Base-by-base conservation (phyloP, 2,329 filamentous ascomycete species). In the Hypoxylon sp. region DNA sequence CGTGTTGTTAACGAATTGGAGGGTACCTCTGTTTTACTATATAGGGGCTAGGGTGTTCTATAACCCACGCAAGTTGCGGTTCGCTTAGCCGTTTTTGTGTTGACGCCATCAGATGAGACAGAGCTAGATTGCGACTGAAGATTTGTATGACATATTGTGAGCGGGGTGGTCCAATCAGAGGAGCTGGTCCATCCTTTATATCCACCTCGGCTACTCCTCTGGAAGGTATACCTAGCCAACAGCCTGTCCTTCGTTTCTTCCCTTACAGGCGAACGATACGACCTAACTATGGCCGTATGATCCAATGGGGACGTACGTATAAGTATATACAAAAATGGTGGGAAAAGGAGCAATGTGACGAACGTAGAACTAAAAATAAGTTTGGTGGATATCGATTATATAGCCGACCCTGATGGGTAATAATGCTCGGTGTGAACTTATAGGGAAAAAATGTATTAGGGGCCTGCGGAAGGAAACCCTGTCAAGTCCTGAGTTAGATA, bases 1-100 rank as follows among this genome's bases (percentile, higher is more conserved):
- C n/a, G 32, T 21, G 52, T 37, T 13, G 52, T 52, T 51, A 44
- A 47, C 60, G 52, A 63, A 63, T 63, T 46, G 37, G 60, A 48
- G 3, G 44, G 52, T 15, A 27, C 24, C 24, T 27, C 3, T 27
- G 10, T 15, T 35, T 35, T 31, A 19, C 6, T 13, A 37, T 27
- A 27, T 27, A 27, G 32, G 11, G 32, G 32, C 32, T 37, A 37
- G 11, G 32, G 11, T 37, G 32, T 37, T 15, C 32, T 15, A 15
- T 37, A 37, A 11, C 32, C 32, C 32, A 11, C 32, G 32, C 32
- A 37, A 37, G 10, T 35, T 17, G 24, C 27, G 10, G 53, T n/a
- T 56, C 31, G 39, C 10, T 47, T 56, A 47, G 27, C 53, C 42
- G 10, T 47, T 46, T 56, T 56, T 17, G 7, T 27, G 21, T 48